phyloP scores from a whole-genome alignment of 2,329 filamentous ascomycete species.

The Coccinonectria pachysandricola region DNA sequence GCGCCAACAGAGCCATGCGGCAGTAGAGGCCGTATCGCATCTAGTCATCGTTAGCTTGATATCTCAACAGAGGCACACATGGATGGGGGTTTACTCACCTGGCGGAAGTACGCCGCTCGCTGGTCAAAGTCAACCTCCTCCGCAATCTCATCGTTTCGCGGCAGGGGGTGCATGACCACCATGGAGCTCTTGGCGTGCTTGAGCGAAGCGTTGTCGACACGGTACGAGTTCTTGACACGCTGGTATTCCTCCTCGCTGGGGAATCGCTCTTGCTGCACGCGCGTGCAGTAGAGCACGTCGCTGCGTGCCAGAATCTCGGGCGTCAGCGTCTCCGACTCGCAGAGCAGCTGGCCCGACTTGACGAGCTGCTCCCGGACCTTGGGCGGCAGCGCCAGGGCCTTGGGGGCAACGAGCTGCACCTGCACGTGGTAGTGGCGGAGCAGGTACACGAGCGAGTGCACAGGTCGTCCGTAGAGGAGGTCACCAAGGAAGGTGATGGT shows the following conservation, averaged over 20 bases:
- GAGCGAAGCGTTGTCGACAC: slow-evolving; percentile 82
- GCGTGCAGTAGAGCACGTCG: slow-evolving; percentile 93
- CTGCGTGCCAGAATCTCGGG: slow-evolving; percentile 76
- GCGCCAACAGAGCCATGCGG: slow-evolving; percentile 90
- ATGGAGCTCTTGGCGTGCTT: slow-evolving; percentile 87
- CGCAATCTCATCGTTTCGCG: slow-evolving; percentile 83
- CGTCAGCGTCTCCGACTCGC: slow-evolving; percentile 69
- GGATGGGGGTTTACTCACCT: slow-evolving; percentile 53
- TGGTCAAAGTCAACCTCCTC: slow-evolving; percentile 98
- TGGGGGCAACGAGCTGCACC: slow-evolving; percentile 83
- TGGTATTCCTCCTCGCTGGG: slow-evolving; percentile 72
- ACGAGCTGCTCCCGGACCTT: slow-evolving; percentile 65
- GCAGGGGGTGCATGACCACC: slow-evolving; percentile 91
- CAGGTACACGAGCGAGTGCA: slow-evolving; percentile 90
- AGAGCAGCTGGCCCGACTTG: slow-evolving; percentile 63
- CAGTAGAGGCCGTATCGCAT: slow-evolving; percentile 98
- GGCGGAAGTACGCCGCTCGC: slow-evolving; percentile 94
- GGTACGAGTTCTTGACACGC: slow-evolving; percentile 74
- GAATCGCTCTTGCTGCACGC: slow-evolving; percentile 95
- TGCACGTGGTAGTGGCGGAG: slow-evolving; percentile 92
- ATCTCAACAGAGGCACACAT: neutral
- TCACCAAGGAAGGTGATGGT: slow-evolving; percentile 96
- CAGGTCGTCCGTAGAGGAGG: slow-evolving; percentile 82
- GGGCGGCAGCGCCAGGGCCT: slow-evolving; percentile 63
- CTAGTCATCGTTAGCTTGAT: slow-evolving; percentile 34